Evolutionary conservation across 2,329 filamentous ascomycete genomes (phyloP).

Genomic region (Didymella keratinophila): DNA sequence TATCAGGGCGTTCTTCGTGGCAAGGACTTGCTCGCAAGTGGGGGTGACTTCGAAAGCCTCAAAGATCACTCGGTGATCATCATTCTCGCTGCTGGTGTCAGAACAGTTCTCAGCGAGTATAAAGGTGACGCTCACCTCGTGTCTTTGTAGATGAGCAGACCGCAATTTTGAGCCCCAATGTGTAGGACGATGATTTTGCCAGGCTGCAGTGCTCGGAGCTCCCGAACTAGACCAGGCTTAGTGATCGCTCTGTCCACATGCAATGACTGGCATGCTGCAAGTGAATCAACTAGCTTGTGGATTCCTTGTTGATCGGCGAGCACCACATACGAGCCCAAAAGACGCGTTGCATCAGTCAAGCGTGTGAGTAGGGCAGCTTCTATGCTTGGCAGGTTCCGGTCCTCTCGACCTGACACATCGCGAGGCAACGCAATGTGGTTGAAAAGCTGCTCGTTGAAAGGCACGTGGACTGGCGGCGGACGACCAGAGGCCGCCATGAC

Average conservation of each 20-base stretch:
- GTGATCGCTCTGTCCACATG: conserved; percentile 37
- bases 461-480: conserved; percentile 2
- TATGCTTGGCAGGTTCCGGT: conserved; percentile 37
- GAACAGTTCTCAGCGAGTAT: neutral
- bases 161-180: conserved; percentile 60
- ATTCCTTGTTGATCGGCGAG: conserved; percentile 22
- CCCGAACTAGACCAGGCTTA: conserved; percentile 30
- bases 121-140: conserved; percentile 41
- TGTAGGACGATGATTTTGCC: conserved; percentile 53
- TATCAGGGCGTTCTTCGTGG: conserved; percentile 59
- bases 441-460: conserved; percentile 38
- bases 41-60: conserved; percentile 70
- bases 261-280: conserved; percentile 29
- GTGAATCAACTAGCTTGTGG: conserved; percentile 24
- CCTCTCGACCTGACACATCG: conserved; percentile 48
- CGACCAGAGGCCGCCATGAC: conserved; percentile 27
- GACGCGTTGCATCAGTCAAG: conserved; percentile 35
- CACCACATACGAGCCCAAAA: conserved; percentile 23
- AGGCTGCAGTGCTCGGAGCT: conserved; percentile 25
- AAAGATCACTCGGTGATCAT: conserved; percentile 53
- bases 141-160: conserved; percentile 52
- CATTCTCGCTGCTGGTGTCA: conserved; percentile 22
- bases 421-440: conserved; percentile 52
- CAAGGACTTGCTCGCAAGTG: conserved; percentile 60
- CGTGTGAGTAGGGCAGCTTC: conserved; percentile 42